phyloP scores from a whole-genome alignment of 768 basidiomycete species.

The Pulveroboletus frians region DNA sequence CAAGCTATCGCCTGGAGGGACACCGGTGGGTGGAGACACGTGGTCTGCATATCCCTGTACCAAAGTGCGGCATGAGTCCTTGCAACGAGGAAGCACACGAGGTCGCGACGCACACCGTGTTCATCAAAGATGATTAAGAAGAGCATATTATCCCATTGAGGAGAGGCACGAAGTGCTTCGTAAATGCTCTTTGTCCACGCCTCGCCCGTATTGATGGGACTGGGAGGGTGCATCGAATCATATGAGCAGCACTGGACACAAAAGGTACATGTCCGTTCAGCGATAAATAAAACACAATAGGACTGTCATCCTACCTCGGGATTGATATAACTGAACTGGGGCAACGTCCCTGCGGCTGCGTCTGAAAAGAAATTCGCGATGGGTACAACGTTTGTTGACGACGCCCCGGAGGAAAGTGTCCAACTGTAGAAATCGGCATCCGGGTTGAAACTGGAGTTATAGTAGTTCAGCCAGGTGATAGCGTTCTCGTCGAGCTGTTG shows the following conservation, averaged over 20 bases:
- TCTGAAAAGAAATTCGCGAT: constrained; percentile 18
- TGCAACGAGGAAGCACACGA: not conserved
- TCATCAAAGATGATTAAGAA: constrained; percentile 26
- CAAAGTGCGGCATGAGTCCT: not conserved
- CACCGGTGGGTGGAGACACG: constrained; percentile 18
- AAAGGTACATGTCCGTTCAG: not conserved
- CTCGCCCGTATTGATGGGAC: no score
- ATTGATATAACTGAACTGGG: constrained; percentile 25
- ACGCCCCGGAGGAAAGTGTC: constrained; percentile 16
- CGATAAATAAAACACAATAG: not conserved
- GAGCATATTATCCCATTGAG: constrained; percentile 18
- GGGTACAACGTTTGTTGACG: constrained; percentile 13
- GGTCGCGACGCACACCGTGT: constrained; percentile 15
- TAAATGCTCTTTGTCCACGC: constrained; percentile 20
- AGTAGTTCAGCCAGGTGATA: constrained; percentile 23
- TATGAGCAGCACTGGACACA: constrained; percentile 17
- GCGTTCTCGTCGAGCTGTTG: constrained; percentile 24
- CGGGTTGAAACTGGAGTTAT: constrained; percentile 26
- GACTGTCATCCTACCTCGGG: constrained; percentile 17
- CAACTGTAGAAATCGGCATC: constrained; percentile 21
- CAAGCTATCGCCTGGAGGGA: constrained; percentile 20
- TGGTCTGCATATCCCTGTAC: constrained; percentile 24
- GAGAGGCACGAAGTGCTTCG: constrained; percentile 22
- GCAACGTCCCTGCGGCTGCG: constrained; percentile 19
- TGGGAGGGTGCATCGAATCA: constrained; percentile 15